Evolutionary conservation across 2,329 filamentous ascomycete genomes (phyloP).

Genomic region (Teratosphaeria epicoccoides): DNA sequence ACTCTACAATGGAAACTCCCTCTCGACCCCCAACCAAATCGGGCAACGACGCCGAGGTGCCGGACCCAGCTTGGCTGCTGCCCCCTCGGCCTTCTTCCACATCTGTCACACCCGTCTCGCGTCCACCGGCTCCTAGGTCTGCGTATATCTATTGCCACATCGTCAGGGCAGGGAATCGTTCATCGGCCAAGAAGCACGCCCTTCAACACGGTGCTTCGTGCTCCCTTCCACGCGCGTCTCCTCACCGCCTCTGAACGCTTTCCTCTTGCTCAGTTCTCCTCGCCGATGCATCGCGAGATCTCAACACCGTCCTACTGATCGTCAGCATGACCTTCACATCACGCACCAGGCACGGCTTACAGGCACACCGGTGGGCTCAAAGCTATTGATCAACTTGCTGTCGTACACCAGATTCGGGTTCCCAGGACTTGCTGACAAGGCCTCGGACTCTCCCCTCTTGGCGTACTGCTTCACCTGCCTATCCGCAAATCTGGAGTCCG

Average conservation of each 20-base stretch:
- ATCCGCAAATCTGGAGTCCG: constrained; percentile 34
- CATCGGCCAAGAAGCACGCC: too few relatives aligned
- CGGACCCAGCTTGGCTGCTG: too few relatives aligned
- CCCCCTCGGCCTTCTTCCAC: too few relatives aligned
- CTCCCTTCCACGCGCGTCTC: not conserved
- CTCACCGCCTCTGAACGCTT: not conserved
- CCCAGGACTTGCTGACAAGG: constrained; percentile 36
- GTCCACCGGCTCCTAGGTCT: too few relatives aligned
- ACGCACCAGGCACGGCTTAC: constrained; percentile 36
- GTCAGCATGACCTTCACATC: constrained; percentile 7
- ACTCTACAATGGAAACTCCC: too few relatives aligned
- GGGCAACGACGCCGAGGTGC: not conserved
- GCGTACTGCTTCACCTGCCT: constrained; percentile 39
- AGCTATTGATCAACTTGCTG: constrained; percentile 53
- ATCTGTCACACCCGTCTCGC: too few relatives aligned
- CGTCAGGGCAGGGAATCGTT: too few relatives aligned
- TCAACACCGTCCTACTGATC: constrained; percentile 54
- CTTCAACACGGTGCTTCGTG: too few relatives aligned
- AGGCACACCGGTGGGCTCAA: constrained; percentile 56
- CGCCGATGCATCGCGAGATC: constrained; percentile 48
- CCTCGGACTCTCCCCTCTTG: constrained; percentile 37
- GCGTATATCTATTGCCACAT: too few relatives aligned
- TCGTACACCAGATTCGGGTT: constrained; percentile 58
- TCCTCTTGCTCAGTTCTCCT: constrained; percentile 6
- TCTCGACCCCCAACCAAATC: too few relatives aligned